Base-by-base conservation (phyloP, 352 stramenopile species). In the Peronospora belbahrii region DNA sequence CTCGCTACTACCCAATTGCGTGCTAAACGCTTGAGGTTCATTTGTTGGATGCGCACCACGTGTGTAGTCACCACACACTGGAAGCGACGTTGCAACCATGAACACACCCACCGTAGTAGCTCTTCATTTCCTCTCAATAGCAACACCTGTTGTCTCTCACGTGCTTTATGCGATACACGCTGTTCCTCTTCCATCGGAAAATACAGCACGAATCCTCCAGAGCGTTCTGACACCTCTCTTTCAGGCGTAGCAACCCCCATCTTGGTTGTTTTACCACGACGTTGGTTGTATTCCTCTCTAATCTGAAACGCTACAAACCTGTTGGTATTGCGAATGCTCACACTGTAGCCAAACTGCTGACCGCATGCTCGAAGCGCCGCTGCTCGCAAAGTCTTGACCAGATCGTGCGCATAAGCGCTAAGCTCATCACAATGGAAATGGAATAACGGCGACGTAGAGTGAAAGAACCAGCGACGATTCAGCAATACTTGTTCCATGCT, bases 81-180 rank as follows among this genome's bases (percentile, higher is more conserved):
- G 51, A 85, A 88, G 54, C 68, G 70, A 17, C 62, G 74, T 54
- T 88, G 76, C 37, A 88, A 37, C 76, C 76, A 88, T 11, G 58
- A 65, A 37, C 76, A 83, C 9, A 67, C 51, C 59, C 65, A 75
- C 7, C 48, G 44, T 14, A 88, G 40, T 15, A 88, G 60, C 33
- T 74, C 55, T 44, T 79, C 67, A 20, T 78, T 52, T 48, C 76
- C 76, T 31, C 70, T 63, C 24, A 86, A 40, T 39, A 88, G 56
- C 33, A 88, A 35, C 20, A 86, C 65, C 25, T 84, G 62, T 41
- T 83, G 57, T 35, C 30, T 52, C 41, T 86, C 72, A 11, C 65
- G 59, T 28, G 52, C 54, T 54, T 61, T 65, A 47, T 62, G 62
- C 18, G 64, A 54, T 13, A 22, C 24, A 23, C 52, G 56, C n/a